A percentile compares a stretch with the other conserved stretches of the same genome.
These are phyloP conservation scores for Cercis canadensis DNA, from an alignment of 306 rosid genomes.

Conservation along the genomic window DNA sequence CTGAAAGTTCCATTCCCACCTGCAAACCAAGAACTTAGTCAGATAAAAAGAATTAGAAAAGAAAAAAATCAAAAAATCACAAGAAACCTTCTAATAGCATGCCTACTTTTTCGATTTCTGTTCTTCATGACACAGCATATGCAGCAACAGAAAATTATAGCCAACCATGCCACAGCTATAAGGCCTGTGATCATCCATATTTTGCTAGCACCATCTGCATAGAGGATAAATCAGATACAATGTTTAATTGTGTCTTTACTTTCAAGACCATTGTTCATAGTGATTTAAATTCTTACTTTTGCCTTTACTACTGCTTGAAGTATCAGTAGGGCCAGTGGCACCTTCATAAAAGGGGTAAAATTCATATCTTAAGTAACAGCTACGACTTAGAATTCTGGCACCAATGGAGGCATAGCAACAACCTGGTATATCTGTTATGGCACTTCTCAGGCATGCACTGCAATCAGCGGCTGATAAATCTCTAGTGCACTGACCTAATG, in stretches of 20 bases:
- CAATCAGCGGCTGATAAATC: conserved; percentile 62
- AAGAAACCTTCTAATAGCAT: background rate
- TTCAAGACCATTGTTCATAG: background rate
- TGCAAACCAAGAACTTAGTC: conserved; percentile 26
- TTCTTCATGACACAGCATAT: conserved; percentile 36
- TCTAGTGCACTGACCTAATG: conserved; percentile 63
- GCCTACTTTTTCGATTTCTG: conserved; percentile 35
- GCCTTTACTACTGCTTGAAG: conserved; percentile 27
- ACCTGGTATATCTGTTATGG: conserved; percentile 42
- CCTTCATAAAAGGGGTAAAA: conserved; percentile 55
- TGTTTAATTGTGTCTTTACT: background rate
- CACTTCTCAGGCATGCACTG: conserved; percentile 50
- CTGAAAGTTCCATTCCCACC: conserved; percentile 32
- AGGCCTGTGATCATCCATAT: conserved; percentile 38
- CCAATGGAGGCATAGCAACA: conserved; percentile 57
- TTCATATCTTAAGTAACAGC: conserved; percentile 70
- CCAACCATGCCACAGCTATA: conserved; percentile 35
- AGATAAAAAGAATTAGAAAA: background rate
- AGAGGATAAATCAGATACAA: conserved; percentile 8
- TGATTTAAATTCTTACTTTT: conserved; percentile 40
- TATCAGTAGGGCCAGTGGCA: conserved; percentile 16
- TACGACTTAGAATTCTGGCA: conserved; percentile 60
- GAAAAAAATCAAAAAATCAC: background rate
- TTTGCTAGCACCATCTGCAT: conserved; percentile 50
- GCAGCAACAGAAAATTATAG: conserved; percentile 28